These are phyloP conservation scores for Umbelopsis sp. DNA, from an alignment of 192 early-diverging fungal species.

Conservation along the genomic window DNA sequence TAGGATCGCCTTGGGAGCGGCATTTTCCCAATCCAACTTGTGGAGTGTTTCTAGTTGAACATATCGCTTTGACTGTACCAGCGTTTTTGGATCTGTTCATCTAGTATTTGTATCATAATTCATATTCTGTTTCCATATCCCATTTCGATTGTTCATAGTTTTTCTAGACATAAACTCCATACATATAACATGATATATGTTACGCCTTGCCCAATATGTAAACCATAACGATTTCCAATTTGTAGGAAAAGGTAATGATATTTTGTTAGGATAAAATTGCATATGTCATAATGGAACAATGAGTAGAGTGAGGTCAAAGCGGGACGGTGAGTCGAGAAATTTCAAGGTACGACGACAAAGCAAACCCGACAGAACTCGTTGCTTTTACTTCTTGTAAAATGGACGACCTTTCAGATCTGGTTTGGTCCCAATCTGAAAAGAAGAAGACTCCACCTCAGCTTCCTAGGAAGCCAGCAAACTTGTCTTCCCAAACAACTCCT, in stretches of 20 bases:
- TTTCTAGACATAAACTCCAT: neutral
- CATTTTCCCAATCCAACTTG: constrained; percentile 25
- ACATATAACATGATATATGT: no score
- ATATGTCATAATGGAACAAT: no score
- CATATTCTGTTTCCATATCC: neutral
- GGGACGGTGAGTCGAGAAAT: neutral
- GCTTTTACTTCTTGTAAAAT: constrained; percentile 1
- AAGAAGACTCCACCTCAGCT: constrained; percentile 5
- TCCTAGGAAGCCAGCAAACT: neutral
- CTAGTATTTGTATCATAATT: constrained; percentile 14
- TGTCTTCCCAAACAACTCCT: neutral
- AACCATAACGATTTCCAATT: no score
- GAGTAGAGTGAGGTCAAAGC: neutral
- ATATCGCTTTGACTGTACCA: constrained; percentile 20
- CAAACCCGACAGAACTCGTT: neutral
- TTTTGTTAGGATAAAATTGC: no score
- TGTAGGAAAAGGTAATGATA: no score
- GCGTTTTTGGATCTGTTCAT: constrained; percentile 29
- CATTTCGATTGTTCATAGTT: no score
- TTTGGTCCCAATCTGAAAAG: constrained; percentile 3
- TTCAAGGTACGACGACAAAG: constrained; percentile 9
- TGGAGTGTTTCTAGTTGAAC: constrained; percentile 33
- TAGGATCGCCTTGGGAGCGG: neutral
- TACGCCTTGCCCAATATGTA: no score
- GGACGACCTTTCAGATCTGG: constrained; percentile 14